Evolutionary conservation across 257 asterid species (phyloP).

Genomic region (Gynochthodes officinalis): DNA sequence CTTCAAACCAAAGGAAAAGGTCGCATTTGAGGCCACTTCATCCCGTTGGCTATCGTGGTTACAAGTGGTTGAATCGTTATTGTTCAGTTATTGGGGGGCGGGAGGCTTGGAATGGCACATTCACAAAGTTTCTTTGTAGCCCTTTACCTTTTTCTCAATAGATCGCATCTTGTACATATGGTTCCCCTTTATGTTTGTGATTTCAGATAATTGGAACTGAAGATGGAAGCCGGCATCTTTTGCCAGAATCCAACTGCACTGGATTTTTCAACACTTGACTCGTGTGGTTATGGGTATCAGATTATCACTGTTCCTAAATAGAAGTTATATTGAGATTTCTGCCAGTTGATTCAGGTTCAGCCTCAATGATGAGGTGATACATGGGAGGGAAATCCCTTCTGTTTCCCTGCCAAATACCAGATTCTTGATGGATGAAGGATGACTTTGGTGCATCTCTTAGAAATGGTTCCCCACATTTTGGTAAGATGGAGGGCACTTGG

Average conservation of each 20-base stretch:
- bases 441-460: no score
- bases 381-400: neutral
- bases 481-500: no score
- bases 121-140: neutral
- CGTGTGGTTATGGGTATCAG: neutral
- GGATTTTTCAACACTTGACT: neutral
- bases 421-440: neutral
- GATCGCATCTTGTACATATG: conserved; percentile 17
- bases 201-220: conserved; percentile 4
- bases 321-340: neutral
- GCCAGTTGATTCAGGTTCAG: neutral
- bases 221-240: conserved; percentile 2
- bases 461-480: no score
- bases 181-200: conserved; percentile 7
- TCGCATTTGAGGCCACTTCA: neutral
- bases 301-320: neutral
- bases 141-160: conserved; percentile 1
- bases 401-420: neutral
- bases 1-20: neutral
- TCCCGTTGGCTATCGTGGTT: neutral
- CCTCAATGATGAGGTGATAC: neutral
- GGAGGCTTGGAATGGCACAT: neutral
- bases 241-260: conserved; percentile 7
- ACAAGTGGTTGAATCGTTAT: neutral
- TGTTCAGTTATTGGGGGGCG: no score